These are phyloP conservation scores for Anisogramma anomala DNA, from an alignment of 2,329 filamentous ascomycete genomes.

Conservation along the genomic window DNA sequence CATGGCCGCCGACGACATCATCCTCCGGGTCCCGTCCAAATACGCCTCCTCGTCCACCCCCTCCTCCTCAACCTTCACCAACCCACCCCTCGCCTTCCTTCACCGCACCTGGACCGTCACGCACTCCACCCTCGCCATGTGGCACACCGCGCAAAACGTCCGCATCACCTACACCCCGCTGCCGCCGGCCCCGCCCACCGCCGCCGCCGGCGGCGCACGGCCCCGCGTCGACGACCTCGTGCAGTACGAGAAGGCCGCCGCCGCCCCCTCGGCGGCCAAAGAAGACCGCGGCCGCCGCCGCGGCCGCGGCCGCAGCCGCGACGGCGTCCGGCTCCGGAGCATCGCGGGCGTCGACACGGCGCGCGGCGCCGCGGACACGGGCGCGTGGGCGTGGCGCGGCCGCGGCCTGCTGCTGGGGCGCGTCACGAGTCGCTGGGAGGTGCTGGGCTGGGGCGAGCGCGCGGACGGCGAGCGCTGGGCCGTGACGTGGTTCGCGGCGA, in stretches of 20 bases:
- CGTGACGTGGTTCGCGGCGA: conserved; percentile 77
- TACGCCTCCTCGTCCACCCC: conserved; percentile 25
- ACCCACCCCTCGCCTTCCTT: conserved; percentile 48
- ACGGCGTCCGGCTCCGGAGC: conserved; percentile 41
- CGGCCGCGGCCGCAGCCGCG: too few relatives aligned
- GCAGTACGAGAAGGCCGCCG: conserved; percentile 47
- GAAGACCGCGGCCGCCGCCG: too few relatives aligned
- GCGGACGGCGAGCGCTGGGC: conserved; percentile 51
- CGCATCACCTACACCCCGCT: conserved; percentile 62
- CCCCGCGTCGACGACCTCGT: conserved; percentile 59
- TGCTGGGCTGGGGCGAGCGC: conserved; percentile 60
- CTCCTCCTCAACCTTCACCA: conserved; percentile 22
- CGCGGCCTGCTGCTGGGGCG: conserved; percentile 64
- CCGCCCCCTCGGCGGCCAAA: too few relatives aligned
- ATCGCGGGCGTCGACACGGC: conserved; percentile 55
- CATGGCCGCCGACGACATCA: conserved; percentile 18
- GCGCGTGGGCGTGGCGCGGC: conserved; percentile 64
- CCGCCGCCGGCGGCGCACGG: conserved; percentile 13
- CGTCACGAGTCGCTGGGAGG: conserved; percentile 67
- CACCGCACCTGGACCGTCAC: conserved; percentile 61
- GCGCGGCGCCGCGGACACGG: conserved; percentile 22
- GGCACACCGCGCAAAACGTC: conserved; percentile 69
- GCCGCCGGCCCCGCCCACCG: conserved; percentile 15
- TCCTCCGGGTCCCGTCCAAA: conserved; percentile 37
- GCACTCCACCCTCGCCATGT: conserved; percentile 68